Evolutionary conservation across 1,284 basidiomycete species (phyloP).

Genomic region (Mixia osmundae): DNA sequence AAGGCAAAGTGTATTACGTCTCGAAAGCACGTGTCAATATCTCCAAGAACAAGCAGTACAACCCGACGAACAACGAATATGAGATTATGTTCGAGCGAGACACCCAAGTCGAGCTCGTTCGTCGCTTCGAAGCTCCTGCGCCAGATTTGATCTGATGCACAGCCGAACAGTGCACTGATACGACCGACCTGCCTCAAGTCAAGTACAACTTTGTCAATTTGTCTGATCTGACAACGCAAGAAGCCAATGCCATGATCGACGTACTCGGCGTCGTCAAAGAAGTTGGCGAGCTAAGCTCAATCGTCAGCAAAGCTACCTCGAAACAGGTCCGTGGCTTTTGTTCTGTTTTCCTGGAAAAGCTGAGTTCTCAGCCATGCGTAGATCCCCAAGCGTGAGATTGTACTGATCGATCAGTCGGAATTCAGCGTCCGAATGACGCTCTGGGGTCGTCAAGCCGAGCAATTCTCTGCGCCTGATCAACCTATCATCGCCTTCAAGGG

Average conservation of each 20-base stretch:
- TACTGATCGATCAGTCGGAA: constrained; percentile 60
- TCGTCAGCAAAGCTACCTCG: constrained; percentile 46
- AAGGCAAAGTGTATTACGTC: constrained; percentile 81
- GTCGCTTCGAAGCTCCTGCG: neutral
- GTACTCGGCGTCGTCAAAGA: constrained; percentile 68
- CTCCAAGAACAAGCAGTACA: constrained; percentile 96
- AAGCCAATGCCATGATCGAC: constrained; percentile 52
- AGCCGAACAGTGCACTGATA: constrained; percentile 37
- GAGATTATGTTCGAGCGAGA: constrained; percentile 68
- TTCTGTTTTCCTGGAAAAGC: constrained; percentile 1
- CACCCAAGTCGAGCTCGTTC: constrained; percentile 46
- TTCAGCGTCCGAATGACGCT: constrained; percentile 67
- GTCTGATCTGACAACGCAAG: constrained; percentile 34
- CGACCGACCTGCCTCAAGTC: constrained; percentile 45
- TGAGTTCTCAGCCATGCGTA: constrained; percentile 23
- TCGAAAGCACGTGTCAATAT: constrained; percentile 77
- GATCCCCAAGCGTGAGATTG: constrained; percentile 68
- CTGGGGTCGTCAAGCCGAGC: constrained; percentile 90
- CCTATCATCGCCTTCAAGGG: constrained; percentile 83
- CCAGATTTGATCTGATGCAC: too few relatives aligned
- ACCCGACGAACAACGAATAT: constrained; percentile 74
- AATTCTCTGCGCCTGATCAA: constrained; percentile 29
- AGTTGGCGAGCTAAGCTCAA: constrained; percentile 38
- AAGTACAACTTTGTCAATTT: constrained; percentile 64
- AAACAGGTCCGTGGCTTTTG: constrained; percentile 31